Evolutionary conservation across 345 rosid genomes (phyloP).

Genomic region (Murraya paniculata): DNA sequence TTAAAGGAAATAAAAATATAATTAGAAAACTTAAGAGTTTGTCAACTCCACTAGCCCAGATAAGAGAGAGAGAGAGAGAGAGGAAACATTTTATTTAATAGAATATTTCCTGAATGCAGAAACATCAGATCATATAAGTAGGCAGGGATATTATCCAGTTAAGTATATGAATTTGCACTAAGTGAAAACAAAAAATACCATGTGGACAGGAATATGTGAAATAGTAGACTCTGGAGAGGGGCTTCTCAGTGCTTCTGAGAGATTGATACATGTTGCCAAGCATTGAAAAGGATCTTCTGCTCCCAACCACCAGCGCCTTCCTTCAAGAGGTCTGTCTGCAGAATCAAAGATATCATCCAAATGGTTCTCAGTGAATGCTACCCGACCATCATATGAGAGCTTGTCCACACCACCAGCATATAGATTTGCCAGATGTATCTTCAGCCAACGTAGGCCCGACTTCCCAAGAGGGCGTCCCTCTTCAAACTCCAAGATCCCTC

Average conservation of each 20-base stretch:
- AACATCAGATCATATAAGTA: not conserved
- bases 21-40: not conserved
- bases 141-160: slow-evolving; percentile 2
- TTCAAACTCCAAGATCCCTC: slow-evolving; percentile 93
- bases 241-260: slow-evolving; percentile 90
- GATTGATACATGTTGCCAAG: slow-evolving; percentile 84
- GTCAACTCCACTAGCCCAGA: not conserved
- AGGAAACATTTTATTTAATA: not conserved
- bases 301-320: slow-evolving; percentile 89
- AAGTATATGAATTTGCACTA: slow-evolving; percentile 3
- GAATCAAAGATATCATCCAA: slow-evolving; percentile 88
- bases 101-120: not conserved
- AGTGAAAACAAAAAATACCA: slow-evolving; percentile 45
- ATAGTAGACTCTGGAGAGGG: slow-evolving; percentile 63
- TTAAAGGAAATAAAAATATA: not conserved
- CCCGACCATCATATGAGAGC: slow-evolving; percentile 71
- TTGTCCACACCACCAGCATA: slow-evolving; percentile 97
- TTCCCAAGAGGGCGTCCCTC: slow-evolving; percentile 91
- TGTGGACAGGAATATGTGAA: slow-evolving; percentile 89
- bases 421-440: slow-evolving; percentile 93
- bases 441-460: slow-evolving; percentile 87
- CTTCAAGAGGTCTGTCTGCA: slow-evolving; percentile 93
- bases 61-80: not conserved
- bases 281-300: slow-evolving; percentile 99
- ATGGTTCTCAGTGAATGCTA: slow-evolving; percentile 84